Conservation (phyloP, 345 rosid genomes). For the Rhizophora apiculata region DNA sequence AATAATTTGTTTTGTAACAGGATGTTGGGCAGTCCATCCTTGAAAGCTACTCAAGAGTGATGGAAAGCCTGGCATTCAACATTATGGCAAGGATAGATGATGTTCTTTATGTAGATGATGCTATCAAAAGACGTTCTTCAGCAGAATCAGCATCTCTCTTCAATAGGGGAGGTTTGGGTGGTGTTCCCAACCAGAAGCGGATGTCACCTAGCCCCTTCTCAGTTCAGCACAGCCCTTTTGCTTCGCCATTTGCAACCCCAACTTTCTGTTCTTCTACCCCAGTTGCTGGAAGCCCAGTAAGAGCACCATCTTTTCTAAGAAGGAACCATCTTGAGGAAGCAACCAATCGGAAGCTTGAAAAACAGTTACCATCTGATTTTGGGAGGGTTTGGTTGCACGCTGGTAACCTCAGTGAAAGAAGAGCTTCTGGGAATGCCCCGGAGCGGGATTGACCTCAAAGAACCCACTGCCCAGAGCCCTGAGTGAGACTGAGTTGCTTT, state of each 20-base stretch:
- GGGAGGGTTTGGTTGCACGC: constrained; percentile 79
- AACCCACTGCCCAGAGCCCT: not conserved
- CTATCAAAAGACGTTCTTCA: constrained; percentile 49
- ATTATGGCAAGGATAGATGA: constrained; percentile 97
- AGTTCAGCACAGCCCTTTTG: constrained; percentile 55
- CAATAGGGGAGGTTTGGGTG: constrained; percentile 54
- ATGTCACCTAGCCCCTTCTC: constrained; percentile 74
- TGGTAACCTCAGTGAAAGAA: constrained; percentile 65
- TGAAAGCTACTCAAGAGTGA: constrained; percentile 96
- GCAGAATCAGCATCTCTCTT: constrained; percentile 65
- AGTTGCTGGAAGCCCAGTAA: constrained; percentile 55
- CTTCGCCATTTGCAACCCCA: constrained; percentile 75
- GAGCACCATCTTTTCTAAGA: constrained; percentile 39
- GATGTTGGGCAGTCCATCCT: constrained; percentile 97
- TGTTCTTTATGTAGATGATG: constrained; percentile 84
- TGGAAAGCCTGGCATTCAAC: constrained; percentile 98
- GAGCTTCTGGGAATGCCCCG: constrained; percentile 66
- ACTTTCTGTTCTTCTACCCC: constrained; percentile 54
- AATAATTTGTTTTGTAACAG: constrained; percentile 31
- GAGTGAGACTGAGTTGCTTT: not conserved
- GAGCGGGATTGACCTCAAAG: constrained; percentile 65
- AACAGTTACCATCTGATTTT: constrained; percentile 35
- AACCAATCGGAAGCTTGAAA: constrained; percentile 34
- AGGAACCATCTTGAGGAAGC: constrained; percentile 40
- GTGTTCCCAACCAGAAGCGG: constrained; percentile 65